A percentile compares a stretch with the other conserved stretches of the same genome.
phyloP scores from a whole-genome alignment of 495 filamentous ascomycete species.

The Trichoderma reesei region DNA sequence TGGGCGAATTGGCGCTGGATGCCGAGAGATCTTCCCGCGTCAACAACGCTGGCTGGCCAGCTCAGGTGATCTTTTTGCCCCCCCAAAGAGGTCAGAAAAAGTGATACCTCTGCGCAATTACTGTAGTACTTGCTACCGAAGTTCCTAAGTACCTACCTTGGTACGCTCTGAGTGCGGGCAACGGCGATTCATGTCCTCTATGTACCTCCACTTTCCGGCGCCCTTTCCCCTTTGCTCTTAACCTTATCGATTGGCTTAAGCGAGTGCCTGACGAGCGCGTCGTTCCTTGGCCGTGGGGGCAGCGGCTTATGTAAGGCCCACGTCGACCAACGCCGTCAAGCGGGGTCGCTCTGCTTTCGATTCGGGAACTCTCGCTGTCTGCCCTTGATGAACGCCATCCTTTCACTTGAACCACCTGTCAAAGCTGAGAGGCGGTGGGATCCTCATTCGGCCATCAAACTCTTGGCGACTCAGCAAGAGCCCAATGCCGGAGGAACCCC shows the following conservation, averaged over 20 bases:
- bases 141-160: too few relatives aligned
- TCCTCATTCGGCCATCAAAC: background rate
- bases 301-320: background rate
- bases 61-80: background rate
- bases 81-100: background rate
- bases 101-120: too few relatives aligned
- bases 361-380: background rate
- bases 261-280: background rate
- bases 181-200: too few relatives aligned
- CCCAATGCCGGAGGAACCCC: conserved; percentile 1
- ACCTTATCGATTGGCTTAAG: background rate
- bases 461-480: background rate
- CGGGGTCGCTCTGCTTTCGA: background rate
- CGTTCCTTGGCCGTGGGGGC: background rate
- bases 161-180: too few relatives aligned
- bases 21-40: conserved; percentile 4
- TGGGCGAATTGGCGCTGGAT: background rate
- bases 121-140: too few relatives aligned
- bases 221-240: background rate
- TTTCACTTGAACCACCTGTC: background rate
- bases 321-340: background rate
- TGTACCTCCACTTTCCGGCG: background rate
- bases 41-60: background rate
- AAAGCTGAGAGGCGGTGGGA: background rate
- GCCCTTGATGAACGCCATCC: background rate